These are phyloP conservation scores for Stenocarpella maydis DNA, from an alignment of 2,329 filamentous ascomycete genomes.

Conservation along the genomic window DNA sequence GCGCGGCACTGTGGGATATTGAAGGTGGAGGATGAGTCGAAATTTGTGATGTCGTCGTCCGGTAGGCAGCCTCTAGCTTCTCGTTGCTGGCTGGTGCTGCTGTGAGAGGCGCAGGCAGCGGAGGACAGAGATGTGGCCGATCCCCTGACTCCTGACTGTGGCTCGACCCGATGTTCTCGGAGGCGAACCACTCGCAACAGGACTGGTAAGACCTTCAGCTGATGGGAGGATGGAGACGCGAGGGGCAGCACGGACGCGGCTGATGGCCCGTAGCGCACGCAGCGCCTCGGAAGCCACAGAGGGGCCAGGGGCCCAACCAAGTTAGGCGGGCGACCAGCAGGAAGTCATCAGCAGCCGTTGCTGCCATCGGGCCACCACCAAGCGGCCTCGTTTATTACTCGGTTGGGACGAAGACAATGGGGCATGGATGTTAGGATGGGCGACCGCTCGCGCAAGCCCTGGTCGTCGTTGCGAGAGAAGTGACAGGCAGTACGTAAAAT, in stretches of 20 bases:
- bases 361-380: not conserved
- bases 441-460: conserved; percentile 5
- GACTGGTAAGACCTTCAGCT: conserved; percentile 13
- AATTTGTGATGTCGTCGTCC: not conserved
- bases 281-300: not conserved
- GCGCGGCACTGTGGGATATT: conserved; percentile 9
- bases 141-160: conserved; percentile 22
- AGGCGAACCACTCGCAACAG: not conserved
- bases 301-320: not conserved
- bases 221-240: not conserved
- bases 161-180: not conserved
- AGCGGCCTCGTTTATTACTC: not conserved
- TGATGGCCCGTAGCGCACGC: conserved; percentile 15
- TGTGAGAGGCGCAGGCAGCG: conserved; percentile 5
- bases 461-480: not conserved
- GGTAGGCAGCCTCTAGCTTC: not conserved
- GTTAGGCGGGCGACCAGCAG: not conserved
- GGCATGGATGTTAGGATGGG: not conserved
- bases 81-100: not conserved
- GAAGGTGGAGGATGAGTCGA: conserved; percentile 11
- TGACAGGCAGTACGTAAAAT: not conserved
- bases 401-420: not conserved
- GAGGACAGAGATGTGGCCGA: not conserved
- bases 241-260: not conserved
- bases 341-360: not conserved